Percentiles rank a stretch among this genome's conserved stretches.
These are phyloP conservation scores for Xylaria telfairii DNA, from an alignment of 495 filamentous ascomycete genomes.

Conservation along the genomic window DNA sequence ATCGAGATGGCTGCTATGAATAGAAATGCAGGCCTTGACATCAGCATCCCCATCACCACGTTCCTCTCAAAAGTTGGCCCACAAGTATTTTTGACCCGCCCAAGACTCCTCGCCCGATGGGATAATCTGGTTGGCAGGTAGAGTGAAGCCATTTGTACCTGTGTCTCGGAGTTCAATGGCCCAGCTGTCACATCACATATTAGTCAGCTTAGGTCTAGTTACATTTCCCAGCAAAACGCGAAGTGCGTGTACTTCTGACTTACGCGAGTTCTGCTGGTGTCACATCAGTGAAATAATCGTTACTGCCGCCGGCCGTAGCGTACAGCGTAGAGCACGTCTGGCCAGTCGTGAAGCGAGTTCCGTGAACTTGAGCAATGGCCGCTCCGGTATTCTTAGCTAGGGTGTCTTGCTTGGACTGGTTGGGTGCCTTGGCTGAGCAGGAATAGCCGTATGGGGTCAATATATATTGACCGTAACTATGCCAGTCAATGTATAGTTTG, in stretches of 20 bases:
- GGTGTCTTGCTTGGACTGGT: conserved; percentile 54
- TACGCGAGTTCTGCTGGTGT: conserved; percentile 53
- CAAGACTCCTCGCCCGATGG: conserved; percentile 58
- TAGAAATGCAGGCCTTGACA: neutral
- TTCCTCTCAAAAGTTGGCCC: conserved; percentile 49
- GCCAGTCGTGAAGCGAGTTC: conserved; percentile 56
- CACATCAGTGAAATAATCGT: conserved; percentile 63
- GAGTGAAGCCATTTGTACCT: conserved; percentile 58
- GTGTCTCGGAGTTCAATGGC: conserved; percentile 60
- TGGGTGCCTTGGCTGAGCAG: conserved; percentile 46
- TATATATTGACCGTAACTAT: conserved; percentile 63
- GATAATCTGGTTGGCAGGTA: conserved; percentile 62
- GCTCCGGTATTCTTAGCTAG: conserved; percentile 45
- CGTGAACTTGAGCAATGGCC: conserved; percentile 54
- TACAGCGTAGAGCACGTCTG: conserved; percentile 66
- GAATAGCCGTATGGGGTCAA: conserved; percentile 46
- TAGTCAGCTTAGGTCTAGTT: neutral
- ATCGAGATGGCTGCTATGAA: neutral
- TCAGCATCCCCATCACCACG: neutral
- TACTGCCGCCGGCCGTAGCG: conserved; percentile 56
- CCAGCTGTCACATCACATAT: conserved; percentile 41
- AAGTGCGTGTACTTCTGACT: conserved; percentile 15
- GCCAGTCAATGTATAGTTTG: conserved; percentile 67
- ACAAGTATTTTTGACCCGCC: conserved; percentile 60
- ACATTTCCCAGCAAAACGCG: neutral